Conservation (phyloP, 768 basidiomycete species). For the Mycena venus region DNA sequence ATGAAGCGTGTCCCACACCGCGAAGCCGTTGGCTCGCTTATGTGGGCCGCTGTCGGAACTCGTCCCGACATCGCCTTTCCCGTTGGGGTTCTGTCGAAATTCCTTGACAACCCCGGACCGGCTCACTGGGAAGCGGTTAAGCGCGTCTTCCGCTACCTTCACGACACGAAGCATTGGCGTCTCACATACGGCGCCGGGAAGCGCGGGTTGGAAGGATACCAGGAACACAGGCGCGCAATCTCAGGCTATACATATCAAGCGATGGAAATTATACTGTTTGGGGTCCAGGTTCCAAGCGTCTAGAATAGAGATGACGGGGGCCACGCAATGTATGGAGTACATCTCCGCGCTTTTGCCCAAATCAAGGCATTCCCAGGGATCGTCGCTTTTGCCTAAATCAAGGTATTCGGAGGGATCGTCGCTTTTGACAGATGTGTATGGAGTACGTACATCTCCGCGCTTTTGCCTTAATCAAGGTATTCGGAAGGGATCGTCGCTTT, state of each 20-base stretch:
- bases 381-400: too few relatives aligned
- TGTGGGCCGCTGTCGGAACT: conserved; percentile 8
- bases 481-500: too few relatives aligned
- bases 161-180: background rate
- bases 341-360: too few relatives aligned
- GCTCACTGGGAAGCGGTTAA: conserved; percentile 19
- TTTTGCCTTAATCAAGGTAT: too few relatives aligned
- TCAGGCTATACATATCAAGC: background rate
- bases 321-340: too few relatives aligned
- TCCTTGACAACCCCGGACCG: conserved; percentile 1
- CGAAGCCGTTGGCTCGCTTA: conserved; percentile 9
- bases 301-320: too few relatives aligned
- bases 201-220: background rate
- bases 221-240: conserved; percentile 12
- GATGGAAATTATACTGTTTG: too few relatives aligned
- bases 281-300: too few relatives aligned
- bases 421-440: too few relatives aligned
- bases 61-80: conserved; percentile 4
- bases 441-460: too few relatives aligned
- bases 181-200: background rate
- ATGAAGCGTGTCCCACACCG: conserved; percentile 1
- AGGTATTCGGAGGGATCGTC: too few relatives aligned
- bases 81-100: background rate
- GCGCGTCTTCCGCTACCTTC: conserved; percentile 7
- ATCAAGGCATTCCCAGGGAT: too few relatives aligned